Conservation (phyloP, 805 yeast species). For the Peterozyma xylosa region DNA sequence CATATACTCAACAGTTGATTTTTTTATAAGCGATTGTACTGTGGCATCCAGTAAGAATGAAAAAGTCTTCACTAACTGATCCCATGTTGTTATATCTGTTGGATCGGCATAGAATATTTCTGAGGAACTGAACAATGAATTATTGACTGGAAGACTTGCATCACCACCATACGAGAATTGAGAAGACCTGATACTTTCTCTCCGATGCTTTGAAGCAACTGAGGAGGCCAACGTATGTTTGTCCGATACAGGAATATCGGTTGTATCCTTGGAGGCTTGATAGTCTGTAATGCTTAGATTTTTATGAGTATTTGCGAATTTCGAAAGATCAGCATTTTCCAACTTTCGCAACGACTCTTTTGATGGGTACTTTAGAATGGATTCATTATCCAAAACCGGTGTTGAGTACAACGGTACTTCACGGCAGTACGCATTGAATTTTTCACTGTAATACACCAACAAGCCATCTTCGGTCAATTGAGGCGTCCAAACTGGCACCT, state of each 20-base stretch:
- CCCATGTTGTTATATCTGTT: conserved; percentile 56
- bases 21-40: conserved; percentile 41
- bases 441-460: conserved; percentile 52
- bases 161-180: conserved; percentile 1
- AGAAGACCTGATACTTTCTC: conserved; percentile 1
- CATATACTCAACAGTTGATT: conserved; percentile 43
- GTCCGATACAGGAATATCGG: conserved; percentile 10
- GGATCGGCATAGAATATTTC: conserved; percentile 51
- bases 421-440: conserved; percentile 50
- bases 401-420: conserved; percentile 44
- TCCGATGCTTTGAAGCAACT: conserved; percentile 11
- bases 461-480: conserved; percentile 47
- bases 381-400: conserved; percentile 4
- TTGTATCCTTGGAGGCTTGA: too few species aligned
- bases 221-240: conserved; percentile 15
- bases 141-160: conserved; percentile 4
- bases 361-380: conserved; percentile 5
- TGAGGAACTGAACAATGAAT: conserved; percentile 17
- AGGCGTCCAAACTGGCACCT: conserved; percentile 52
- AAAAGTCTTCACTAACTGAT: conserved; percentile 40
- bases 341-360: conserved; percentile 1
- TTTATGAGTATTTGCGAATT: too few species aligned
- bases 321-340: neutral
- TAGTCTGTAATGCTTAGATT: too few species aligned
- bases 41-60: conserved; percentile 39